phyloP scores from a whole-genome alignment of 2,329 filamentous ascomycete genomes.

The Colletotrichum karsti region DNA sequence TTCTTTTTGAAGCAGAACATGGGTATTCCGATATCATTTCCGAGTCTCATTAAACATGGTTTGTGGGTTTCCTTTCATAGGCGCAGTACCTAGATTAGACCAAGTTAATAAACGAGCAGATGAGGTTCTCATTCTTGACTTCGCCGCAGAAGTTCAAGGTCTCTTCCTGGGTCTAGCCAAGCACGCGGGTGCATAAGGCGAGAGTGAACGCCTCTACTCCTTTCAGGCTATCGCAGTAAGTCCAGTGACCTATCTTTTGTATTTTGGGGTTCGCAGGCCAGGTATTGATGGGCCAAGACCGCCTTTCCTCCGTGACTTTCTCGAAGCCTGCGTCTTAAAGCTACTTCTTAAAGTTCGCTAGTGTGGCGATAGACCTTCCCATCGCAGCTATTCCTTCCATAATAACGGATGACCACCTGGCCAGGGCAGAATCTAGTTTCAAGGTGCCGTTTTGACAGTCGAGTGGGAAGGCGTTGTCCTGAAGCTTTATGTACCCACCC shows the following conservation, averaged over 20 bases:
- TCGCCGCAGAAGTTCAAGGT: constrained; percentile 36
- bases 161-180: constrained; percentile 41
- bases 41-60: too few relatives aligned
- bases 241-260: constrained; percentile 43
- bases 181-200: constrained; percentile 40
- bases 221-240: constrained; percentile 7
- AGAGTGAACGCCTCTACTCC: constrained; percentile 38
- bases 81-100: too few relatives aligned
- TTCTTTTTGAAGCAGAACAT: too few relatives aligned
- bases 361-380: constrained; percentile 38
- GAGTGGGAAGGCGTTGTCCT: constrained; percentile 37
- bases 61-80: too few relatives aligned
- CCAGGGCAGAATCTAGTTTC: constrained; percentile 35
- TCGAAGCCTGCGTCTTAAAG: constrained; percentile 42
- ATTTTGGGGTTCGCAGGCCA: constrained; percentile 43
- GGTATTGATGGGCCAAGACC: constrained; percentile 43
- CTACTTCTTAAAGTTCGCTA: constrained; percentile 33
- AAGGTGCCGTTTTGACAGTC: constrained; percentile 42
- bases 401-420: constrained; percentile 39
- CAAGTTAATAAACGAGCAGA: too few relatives aligned
- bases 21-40: too few relatives aligned
- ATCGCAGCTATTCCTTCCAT: constrained; percentile 39
- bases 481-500: constrained; percentile 43
- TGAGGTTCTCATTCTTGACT: constrained; percentile 39
- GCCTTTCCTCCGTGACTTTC: constrained; percentile 38